Conservation (phyloP, 2,329 filamentous ascomycete species). For the Ophiostoma sp. region DNA sequence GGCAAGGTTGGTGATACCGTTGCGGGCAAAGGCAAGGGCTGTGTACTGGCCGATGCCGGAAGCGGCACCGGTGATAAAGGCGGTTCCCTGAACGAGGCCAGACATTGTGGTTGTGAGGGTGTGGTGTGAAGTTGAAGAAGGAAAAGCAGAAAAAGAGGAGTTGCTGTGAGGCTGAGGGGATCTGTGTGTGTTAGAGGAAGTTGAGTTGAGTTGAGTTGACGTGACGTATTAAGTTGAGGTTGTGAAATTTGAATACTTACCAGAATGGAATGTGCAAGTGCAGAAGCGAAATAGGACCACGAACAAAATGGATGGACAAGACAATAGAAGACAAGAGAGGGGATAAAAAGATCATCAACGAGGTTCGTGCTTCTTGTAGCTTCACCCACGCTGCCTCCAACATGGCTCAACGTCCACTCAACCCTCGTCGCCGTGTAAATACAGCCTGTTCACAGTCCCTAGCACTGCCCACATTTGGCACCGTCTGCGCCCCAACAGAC, state of each 20-base stretch:
- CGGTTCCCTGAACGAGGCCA: slow-evolving; percentile 27
- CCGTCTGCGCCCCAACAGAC: background rate
- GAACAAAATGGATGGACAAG: too few relatives aligned
- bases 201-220: background rate
- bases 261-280: too few relatives aligned
- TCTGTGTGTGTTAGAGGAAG: background rate
- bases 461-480: background rate
- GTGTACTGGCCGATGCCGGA: slow-evolving; percentile 50
- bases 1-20: slow-evolving; percentile 50
- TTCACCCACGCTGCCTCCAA: background rate
- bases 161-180: background rate
- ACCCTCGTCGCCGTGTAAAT: background rate
- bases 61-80: slow-evolving; percentile 30
- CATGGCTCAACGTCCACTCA: background rate
- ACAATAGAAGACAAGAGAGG: background rate
- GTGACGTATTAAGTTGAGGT: too few relatives aligned
- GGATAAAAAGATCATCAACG: background rate
- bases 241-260: too few relatives aligned
- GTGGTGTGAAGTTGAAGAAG: background rate
- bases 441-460: slow-evolving; percentile 17
- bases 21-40: slow-evolving; percentile 48
- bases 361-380: background rate
- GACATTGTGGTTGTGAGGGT: background rate
- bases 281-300: too few relatives aligned
- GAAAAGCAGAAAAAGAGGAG: background rate